Base-by-base conservation (phyloP, 495 filamentous ascomycete species). In the Penicillium tannophilum region DNA sequence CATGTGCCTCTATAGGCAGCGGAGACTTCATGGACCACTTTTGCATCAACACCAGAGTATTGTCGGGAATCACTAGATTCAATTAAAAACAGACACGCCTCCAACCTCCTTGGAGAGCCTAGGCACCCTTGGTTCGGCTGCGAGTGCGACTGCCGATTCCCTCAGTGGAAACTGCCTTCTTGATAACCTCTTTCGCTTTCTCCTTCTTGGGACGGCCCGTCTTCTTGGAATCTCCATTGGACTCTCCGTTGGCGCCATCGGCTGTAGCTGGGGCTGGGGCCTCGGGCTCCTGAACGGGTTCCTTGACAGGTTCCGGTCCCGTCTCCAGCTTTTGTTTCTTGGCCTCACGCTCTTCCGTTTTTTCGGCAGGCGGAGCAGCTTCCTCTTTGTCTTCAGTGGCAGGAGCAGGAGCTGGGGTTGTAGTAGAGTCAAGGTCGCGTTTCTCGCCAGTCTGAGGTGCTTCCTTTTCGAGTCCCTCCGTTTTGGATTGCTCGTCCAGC, bases 61-160 rank as follows among this genome's bases (percentile, higher is more conserved):
- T 7, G 39, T 41, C 16, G 16, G 5, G 4, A 17, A 6, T 41
- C 5, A 41, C 39, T 17, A 41, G 16, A 17, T 4, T 28, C 4
- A 28, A 41, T 17, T 23, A 41, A 41, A 41, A 16, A 41, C 39
- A 17, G 3, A 41, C 39, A 41, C 39, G 6, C 6, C 16, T 47
- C 24, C n/a, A 45, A 14, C 6, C 20, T 47, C 2, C 9, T 23
- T 16, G 20, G 14, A 42, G 20, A 35, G 41, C 49, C 42, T 57
- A 70, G 42, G 66, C 45, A 46, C 53, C 61, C 61, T 78, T 76
- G 53, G 74, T 76, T 19, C 74, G 72, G 61, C 72, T 77, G 44
- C 76, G 74, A 44, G 76, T 78, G n/a, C 74, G 67, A 50, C 70
- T 76, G 31, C 76, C 74, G 58, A 73, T 69, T 11, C 74, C 70